phyloP scores from a whole-genome alignment of 2,329 filamentous ascomycete species.

The Aspergillus phoenicis region DNA sequence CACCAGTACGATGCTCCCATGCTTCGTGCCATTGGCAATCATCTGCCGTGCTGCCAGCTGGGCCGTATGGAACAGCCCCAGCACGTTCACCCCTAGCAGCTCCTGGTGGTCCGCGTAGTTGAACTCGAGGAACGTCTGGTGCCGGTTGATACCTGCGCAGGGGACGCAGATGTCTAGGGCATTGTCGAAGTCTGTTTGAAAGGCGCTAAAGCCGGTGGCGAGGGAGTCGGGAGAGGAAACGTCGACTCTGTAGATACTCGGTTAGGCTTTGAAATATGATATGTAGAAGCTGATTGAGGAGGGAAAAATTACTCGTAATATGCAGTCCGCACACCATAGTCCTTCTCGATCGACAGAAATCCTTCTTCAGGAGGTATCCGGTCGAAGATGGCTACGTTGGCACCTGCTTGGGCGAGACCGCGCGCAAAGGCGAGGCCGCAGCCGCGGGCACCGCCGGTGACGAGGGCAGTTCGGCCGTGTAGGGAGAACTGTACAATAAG shows the following conservation, averaged over 20 bases:
- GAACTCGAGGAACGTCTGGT: conserved; percentile 50
- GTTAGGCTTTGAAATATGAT: neutral
- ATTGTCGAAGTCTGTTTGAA: conserved; percentile 40
- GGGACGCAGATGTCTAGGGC: conserved; percentile 50
- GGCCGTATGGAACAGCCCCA: conserved; percentile 51
- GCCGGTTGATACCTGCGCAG: conserved; percentile 51
- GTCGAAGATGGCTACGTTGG: conserved; percentile 52
- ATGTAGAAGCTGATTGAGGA: neutral
- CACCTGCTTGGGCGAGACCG: conserved; percentile 51
- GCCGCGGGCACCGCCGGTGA: conserved; percentile 52
- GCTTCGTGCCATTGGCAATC: conserved; percentile 54
- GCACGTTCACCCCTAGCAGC: conserved; percentile 48
- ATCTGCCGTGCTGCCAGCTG: conserved; percentile 55
- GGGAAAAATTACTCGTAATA: conserved; percentile 39
- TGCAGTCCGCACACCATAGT: conserved; percentile 46
- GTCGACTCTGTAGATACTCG: conserved; percentile 36
- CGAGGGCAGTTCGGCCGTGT: conserved; percentile 50
- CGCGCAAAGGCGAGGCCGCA: conserved; percentile 50
- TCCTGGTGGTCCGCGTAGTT: conserved; percentile 46
- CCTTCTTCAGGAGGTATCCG: conserved; percentile 44
- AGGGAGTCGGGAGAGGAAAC: conserved; percentile 41
- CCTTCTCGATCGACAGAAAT: conserved; percentile 46
- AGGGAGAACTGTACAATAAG: conserved; percentile 49
- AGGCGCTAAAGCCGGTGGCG: conserved; percentile 33
- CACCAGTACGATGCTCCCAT: conserved; percentile 57